Percentiles rank a stretch among this genome's conserved stretches.
These are phyloP conservation scores for Oryza glumipatula DNA, from an alignment of 176 grass and related monocot genomes.

Conservation along the genomic window DNA sequence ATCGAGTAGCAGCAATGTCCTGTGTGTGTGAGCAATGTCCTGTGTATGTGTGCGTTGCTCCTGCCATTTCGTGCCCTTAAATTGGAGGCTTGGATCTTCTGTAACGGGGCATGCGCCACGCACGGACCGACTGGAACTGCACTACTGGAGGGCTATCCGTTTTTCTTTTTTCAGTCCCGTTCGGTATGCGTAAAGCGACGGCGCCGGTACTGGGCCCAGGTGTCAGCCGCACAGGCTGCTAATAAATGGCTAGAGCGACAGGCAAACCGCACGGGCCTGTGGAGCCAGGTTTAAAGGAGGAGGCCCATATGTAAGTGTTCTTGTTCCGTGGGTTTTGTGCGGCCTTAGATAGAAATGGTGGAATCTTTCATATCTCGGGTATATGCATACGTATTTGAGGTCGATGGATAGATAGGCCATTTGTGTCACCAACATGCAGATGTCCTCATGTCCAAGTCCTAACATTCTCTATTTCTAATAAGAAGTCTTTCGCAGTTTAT, in stretches of 20 bases:
- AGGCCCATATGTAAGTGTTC: not conserved
- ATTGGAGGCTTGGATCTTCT: slow-evolving; percentile 22
- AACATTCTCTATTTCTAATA: not conserved
- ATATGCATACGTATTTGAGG: not conserved
- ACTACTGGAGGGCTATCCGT: not conserved
- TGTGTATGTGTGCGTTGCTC: not conserved
- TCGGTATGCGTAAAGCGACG: not conserved
- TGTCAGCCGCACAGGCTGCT: not conserved
- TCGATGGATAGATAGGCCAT: not conserved
- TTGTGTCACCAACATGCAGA: not conserved
- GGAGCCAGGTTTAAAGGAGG: not conserved
- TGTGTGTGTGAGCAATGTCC: too few relatives aligned
- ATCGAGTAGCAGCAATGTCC: not conserved
- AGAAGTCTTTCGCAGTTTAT: not conserved
- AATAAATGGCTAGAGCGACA: slow-evolving; percentile 12
- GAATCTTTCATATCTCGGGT: not conserved
- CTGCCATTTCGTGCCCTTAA: not conserved
- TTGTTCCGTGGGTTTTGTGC: too few relatives aligned
- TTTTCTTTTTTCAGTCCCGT: not conserved
- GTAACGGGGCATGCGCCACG: not conserved
- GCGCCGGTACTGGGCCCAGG: not conserved
- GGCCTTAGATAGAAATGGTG: not conserved
- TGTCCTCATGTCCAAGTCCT: not conserved
- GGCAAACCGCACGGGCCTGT: not conserved
- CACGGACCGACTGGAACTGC: not conserved